Evolutionary conservation across 2,329 filamentous ascomycete genomes (phyloP), one percentile per base, ranked within the genome.

Genomic region (Mycosphaerella sp.): DNA sequence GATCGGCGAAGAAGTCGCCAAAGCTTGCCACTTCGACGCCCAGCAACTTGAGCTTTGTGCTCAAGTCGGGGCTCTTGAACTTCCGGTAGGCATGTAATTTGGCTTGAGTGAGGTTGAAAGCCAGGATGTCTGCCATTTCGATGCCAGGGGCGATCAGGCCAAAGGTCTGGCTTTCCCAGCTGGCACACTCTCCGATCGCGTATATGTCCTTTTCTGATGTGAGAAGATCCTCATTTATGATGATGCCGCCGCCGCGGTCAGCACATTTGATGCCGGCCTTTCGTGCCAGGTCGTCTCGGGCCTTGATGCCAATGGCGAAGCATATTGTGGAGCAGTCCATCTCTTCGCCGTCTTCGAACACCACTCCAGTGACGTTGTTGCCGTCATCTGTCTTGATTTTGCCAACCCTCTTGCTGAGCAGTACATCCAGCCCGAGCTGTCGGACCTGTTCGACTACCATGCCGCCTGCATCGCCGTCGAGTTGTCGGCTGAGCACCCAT

Each of bases 1-100:
- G 76, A 62, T 95, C 89, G 0, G 89, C 89, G 59, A 95, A 95
- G 73, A 90, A 95, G 66, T 95, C 90, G 0, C 90, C 89, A 65
- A 95, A 95, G 64, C 87, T 93, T 14, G 90, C 90, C 4, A 95
- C 90, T 59, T 95, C 87, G 7, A 95, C 88, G 0, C 89, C 89
- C 0, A 95, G 76, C 0, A 95, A 75, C 74, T 95, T 95, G 27
- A 95, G 73, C 67, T 95, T 95, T 0, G 89, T 95, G 74, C 89
- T 95, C 36, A 95, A 74, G 67, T 95, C 89, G 0, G 89, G 90
- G 4, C 84, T 74, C 68, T 87, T 88, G 75, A 94, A 95, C 27
- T 74, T 75, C 28, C 86, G 76, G 1, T 80, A 80, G 6, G 80
- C 70, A 65, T 91, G 86, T 2, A 81, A 77, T 64, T 85, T 84